A percentile compares a stretch with the other conserved stretches of the same genome.
Conservation (phyloP, 768 basidiomycete genomes). For the Podaxis sp. region DNA sequence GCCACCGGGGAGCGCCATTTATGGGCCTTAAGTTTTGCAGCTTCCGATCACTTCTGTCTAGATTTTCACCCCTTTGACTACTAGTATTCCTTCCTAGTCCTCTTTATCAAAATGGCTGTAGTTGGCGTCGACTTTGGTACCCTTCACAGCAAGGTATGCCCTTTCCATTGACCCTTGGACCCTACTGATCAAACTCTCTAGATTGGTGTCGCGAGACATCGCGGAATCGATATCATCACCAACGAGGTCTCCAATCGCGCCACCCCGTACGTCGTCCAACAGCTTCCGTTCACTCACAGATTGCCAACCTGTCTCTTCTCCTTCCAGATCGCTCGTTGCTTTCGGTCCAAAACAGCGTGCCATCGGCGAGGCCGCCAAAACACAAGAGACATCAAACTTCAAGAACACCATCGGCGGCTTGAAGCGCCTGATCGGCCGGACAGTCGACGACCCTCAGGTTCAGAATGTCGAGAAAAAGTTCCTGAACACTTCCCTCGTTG, state of each 20-base stretch:
- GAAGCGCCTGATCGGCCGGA: conserved; percentile 87
- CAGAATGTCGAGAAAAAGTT: conserved; percentile 86
- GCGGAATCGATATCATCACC: conserved; percentile 97
- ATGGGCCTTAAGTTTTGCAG: not conserved
- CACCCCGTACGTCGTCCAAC: conserved; percentile 71
- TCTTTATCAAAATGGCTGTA: conserved; percentile 65
- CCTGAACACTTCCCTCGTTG: conserved; percentile 83
- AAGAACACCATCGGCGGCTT: conserved; percentile 93
- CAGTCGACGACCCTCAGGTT: conserved; percentile 77
- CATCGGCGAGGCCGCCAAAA: conserved; percentile 96
- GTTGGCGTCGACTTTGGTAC: conserved; percentile 95
- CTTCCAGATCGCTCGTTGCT: conserved; percentile 81
- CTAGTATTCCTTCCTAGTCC: not conserved
- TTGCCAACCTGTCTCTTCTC: conserved; percentile 43
- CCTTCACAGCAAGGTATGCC: conserved; percentile 77
- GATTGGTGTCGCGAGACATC: conserved; percentile 95
- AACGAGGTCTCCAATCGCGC: conserved; percentile 98
- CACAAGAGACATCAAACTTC: conserved; percentile 97
- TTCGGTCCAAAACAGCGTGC: conserved; percentile 90
- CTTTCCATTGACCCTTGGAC: conserved; percentile 4
- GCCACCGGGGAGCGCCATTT: conserved; percentile 5
- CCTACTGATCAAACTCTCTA: conserved; percentile 27
- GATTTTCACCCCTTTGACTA: not conserved
- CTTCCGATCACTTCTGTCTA: not conserved
- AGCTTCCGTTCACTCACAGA: conserved; percentile 34